Conservation (phyloP, 2,329 filamentous ascomycete species). For the Paecilomyces dactylethromorphus region DNA sequence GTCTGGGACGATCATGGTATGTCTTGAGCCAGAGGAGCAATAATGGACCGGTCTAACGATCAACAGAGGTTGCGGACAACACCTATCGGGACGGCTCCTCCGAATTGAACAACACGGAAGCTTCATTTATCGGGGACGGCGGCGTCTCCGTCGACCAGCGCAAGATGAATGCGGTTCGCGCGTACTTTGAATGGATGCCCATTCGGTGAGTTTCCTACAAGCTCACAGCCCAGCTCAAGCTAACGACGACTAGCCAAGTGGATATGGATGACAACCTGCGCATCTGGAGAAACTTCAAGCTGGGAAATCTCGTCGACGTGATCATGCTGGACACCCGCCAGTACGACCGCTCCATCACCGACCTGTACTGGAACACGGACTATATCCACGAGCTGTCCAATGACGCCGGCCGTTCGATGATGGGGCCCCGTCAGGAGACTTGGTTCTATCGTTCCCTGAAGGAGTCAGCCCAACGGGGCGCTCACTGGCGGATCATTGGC, state of each 20-base stretch:
- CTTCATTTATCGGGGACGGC: conserved; percentile 55
- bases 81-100: conserved; percentile 57
- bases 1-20: conserved; percentile 57
- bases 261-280: conserved; percentile 64
- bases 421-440: conserved; percentile 66
- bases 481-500: conserved; percentile 65
- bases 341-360: conserved; percentile 62
- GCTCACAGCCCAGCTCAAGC: conserved; percentile 14
- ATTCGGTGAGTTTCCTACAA: conserved; percentile 33
- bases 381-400: conserved; percentile 59
- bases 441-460: conserved; percentile 63
- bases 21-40: conserved; percentile 10
- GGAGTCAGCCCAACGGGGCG: conserved; percentile 55
- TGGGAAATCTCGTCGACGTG: conserved; percentile 60
- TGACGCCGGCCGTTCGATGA: conserved; percentile 61
- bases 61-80: conserved; percentile 56
- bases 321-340: conserved; percentile 64
- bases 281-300: conserved; percentile 61
- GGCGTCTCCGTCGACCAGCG: conserved; percentile 63
- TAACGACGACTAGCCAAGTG: conserved; percentile 42
- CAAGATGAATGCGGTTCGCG: conserved; percentile 66
- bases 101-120: conserved; percentile 59
- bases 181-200: conserved; percentile 63
- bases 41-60: conserved; percentile 2
- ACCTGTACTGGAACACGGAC: conserved; percentile 53